Base-by-base conservation (phyloP, 179 eudicot genomes). In the Beta corolliflora region DNA sequence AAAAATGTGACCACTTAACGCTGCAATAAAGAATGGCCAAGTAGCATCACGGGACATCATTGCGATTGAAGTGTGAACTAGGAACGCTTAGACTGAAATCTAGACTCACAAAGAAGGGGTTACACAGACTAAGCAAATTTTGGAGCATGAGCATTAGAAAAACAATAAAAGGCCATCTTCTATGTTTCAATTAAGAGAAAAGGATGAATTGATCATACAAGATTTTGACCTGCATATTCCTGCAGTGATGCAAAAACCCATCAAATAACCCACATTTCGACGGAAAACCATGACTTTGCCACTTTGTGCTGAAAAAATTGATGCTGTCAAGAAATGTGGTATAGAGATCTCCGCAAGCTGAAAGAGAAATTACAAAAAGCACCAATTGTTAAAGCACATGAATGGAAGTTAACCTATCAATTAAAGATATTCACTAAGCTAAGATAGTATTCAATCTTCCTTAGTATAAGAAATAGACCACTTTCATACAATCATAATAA, bases 171-270 rank as follows among this genome's bases (percentile, higher is more conserved):
- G 9, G 19, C 29, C 48, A 68, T 73, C 50, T 83, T 60, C 79
- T 67, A 76, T 14, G 72, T 63, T 76, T 77, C 77, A 77, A 54
- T 79, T 64, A 71, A 77, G 86, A 90, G 88, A 50, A 80, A 79
- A 86, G 88, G 91, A 88, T 83, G 88, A 63, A 81, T 85, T 85
- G 91, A 88, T 86, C 97, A 89, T 91, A 94, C 93, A 91, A 91
- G 92, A 91, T 91, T 81, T 88, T 89, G 84, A 97, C 99, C 99
- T 97, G 99, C 97, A 94, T 80, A 97, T 94, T 89, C 93, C 99
- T 3, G 99, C 91, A 79, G 87, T 88, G 81, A 91, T 77, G 81
- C 97, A 93, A 79, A 94, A 84, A 53, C 88, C 67, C 81, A 88
- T 74, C 86, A 97, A 84, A 67, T 93, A 90, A 76, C 85, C 83